Base-by-base conservation (phyloP, 495 filamentous ascomycete species). In the Penicillium parvum region DNA sequence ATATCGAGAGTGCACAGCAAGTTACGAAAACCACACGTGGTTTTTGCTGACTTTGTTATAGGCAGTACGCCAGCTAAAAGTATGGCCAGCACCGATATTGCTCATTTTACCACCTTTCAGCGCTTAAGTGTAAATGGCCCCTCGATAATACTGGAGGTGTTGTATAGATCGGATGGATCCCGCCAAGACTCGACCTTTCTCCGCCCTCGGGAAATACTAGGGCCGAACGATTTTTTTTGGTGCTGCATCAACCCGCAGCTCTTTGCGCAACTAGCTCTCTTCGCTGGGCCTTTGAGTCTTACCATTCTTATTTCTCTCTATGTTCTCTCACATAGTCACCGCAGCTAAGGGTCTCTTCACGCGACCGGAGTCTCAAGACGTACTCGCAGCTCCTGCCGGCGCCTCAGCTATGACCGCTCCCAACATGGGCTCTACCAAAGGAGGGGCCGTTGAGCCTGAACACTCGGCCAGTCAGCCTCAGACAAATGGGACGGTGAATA, bases 261-360 rank as follows among this genome's bases (percentile, higher is more conserved):
- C 22, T 22, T 8, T 18, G 18, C 36, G 34, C 43, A 37, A 28
- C 34, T n/a, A 20, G 16, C 19, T 25, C 28, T 30, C 22, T 32
- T 16, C 22, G 29, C 28, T 50, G 38, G 38, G 41, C 50, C n/a
- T 35, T 21, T 12, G 16, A 19, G n/a, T 26, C 27, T 19, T 17
- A 26, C 37, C 22, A 34, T 16, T 27, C 47, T 43, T 39, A 43
- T 43, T 30, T 6, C 34, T 37, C 53, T 64, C 57, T 69, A 71
- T 73, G 69, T 67, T 73, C 43, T 58, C 67, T 23, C 57, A 71
- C 17, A n/a, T 73, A 39, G 59, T 71, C 40, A 73, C 63, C 29
- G 64, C 63, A 26, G 69, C 69, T 45, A 73, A 69, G 53, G 67
- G 67, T 52, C 46, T 73, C 42, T 67, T 71, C 38, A 49, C 55